phyloP scores from a whole-genome alignment of 805 yeast genomes.

The Monosporozyma yasuniensis region DNA sequence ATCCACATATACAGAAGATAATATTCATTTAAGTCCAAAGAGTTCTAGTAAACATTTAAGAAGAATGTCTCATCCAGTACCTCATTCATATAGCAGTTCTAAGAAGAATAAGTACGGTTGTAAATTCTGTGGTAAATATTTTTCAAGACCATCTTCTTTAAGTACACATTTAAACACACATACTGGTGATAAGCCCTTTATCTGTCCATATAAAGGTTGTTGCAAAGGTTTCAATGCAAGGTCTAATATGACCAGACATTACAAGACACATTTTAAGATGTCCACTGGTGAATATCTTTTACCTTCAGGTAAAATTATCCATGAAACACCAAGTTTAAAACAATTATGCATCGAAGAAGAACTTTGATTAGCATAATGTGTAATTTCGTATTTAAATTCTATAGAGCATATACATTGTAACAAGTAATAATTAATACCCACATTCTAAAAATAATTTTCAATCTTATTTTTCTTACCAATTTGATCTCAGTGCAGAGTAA shows the following conservation, averaged over 20 bases:
- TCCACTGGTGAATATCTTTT: conserved; percentile 14
- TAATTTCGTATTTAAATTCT: background rate
- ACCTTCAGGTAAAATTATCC: conserved; percentile 15
- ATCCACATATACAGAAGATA: background rate
- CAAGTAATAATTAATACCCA: background rate
- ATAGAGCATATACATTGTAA: background rate
- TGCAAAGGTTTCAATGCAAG: conserved; percentile 46
- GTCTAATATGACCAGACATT: conserved; percentile 27
- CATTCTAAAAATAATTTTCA: too few relatives aligned
- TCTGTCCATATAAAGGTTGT: conserved; percentile 54
- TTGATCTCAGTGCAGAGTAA: too few relatives aligned
- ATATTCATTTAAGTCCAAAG: background rate
- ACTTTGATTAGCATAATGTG: background rate
- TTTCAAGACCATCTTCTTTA: conserved; percentile 81
- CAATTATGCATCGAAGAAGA: conserved; percentile 5
- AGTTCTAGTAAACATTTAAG: background rate
- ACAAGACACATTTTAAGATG: conserved; percentile 20
- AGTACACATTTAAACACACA: conserved; percentile 75
- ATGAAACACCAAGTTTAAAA: conserved; percentile 12
- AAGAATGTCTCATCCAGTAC: background rate
- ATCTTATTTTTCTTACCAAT: too few relatives aligned
- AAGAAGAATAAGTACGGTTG: conserved; percentile 38
- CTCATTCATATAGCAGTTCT: background rate
- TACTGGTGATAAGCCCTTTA: conserved; percentile 86
- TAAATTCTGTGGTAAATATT: conserved; percentile 63